Base-by-base conservation (phyloP, 441 rosid genomes). In the Eutrema salsugineum region DNA sequence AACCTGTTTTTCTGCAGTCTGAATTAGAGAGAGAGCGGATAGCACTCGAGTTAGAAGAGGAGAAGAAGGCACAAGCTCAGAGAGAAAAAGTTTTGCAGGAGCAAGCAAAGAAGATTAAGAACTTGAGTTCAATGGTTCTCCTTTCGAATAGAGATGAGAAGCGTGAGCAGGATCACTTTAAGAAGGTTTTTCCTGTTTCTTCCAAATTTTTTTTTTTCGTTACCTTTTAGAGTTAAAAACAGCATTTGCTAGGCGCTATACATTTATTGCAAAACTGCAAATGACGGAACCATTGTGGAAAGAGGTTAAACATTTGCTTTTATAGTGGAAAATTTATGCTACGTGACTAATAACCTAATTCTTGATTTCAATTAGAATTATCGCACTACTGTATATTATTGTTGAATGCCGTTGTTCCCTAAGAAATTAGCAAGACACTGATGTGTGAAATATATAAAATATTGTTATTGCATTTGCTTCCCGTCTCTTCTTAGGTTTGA, bases 21-120 rank as follows among this genome's bases (percentile, higher is more conserved):
- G 99, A 91, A 79, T 63, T 92, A 66, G 99, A 95, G 84, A 91
- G 98, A 82, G 99, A 95, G 81, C 86, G 96, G 15, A 92, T 95
- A 61, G 80, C 91, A 76, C 80, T 92, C 76, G 99, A 92, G 81
- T 80, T 95, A 81, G 98, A 94, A 83, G 99, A 92, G 84, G 97
- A 94, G 83, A 94, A 91, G 84, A 92, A 84, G 84, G 90, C 91
- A 62, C 98, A 95, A 78, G 99, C 88, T 56, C 98, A 90, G 72
- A 87, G 93, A 33, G 97, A 95, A 81, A 95, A 81, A 82, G 93
- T 89, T 66, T 58, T 95, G 85, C 89, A 89, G 79, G 91, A 91
- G 89, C 99, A 95, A 81, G 99, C 94, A 24, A 86, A 87, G 73
- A 94, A 89, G 79, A 95, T 95, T 59, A 68, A 92, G 83, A 95